A percentile compares a stretch with the other conserved stretches of the same genome.
Evolutionary conservation across 257 asterid species (phyloP).

Genomic region (Nicotiana paniculata): DNA sequence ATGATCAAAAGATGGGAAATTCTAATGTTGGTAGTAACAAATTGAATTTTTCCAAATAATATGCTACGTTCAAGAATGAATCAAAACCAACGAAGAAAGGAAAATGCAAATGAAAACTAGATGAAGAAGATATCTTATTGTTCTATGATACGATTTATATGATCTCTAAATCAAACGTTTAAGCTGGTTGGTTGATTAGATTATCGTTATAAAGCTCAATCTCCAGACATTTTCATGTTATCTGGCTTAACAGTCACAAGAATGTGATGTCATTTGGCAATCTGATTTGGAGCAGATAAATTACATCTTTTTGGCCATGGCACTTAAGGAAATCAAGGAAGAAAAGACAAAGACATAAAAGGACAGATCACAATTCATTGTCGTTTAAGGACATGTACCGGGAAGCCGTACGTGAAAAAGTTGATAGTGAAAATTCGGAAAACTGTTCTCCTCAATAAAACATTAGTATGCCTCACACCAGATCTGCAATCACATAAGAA

Average conservation of each 20-base stretch:
- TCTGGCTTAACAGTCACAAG: neutral
- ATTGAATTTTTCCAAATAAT: neutral
- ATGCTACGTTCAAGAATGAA: neutral
- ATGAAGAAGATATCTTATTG: neutral
- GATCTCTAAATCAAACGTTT: neutral
- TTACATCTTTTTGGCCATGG: neutral
- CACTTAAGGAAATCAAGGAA: neutral
- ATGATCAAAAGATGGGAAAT: too few species aligned
- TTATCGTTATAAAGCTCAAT: neutral
- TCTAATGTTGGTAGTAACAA: neutral
- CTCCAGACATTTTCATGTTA: conserved; percentile 5
- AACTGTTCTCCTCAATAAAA: conserved; percentile 73
- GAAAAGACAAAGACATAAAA: conserved; percentile 1
- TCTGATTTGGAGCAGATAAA: neutral
- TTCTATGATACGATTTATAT: neutral
- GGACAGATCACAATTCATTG: conserved; percentile 10
- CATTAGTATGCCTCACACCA: conserved; percentile 93
- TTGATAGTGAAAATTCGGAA: conserved; percentile 88
- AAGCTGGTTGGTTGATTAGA: neutral
- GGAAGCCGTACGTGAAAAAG: conserved; percentile 99
- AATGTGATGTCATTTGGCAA: neutral
- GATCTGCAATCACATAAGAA: conserved; percentile 44
- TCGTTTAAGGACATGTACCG: conserved; percentile 47
- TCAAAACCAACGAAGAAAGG: neutral
- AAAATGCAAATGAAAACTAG: neutral